Base-by-base conservation (phyloP, 805 yeast species). In the Zygotorulaspora sp. region DNA sequence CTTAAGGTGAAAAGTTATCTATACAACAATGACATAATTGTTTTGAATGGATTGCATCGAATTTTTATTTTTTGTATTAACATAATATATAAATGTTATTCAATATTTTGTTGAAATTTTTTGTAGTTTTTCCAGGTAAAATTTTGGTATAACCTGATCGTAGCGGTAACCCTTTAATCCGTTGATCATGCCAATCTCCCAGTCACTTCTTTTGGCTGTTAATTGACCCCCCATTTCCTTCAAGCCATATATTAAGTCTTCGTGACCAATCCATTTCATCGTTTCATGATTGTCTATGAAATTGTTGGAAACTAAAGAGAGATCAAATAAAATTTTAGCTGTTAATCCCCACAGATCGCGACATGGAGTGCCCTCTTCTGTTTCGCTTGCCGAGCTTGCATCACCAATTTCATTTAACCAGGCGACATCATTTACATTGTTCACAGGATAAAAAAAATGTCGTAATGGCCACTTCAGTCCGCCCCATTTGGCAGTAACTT, bases 301-400 rank as follows among this genome's bases (percentile, higher is more conserved):
- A 5, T 55, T 57, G 52, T 75, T 74, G 3, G 74, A 64, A 7
- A 82, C 67, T 40, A 69, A 70, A 2, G 87, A 80, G 19, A 83
- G 52, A 54, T 83, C 90, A 50, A 75, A 83, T n/a, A 83, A 55
- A 7, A 83, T 83, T 53, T 81, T 82, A 2, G 89, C 90, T 0
- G 92, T 83, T 24, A 83, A 62, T 1, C 94, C 94, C 94, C 92
- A 83, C 4, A 84, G 79, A 52, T 82, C 83, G 52, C 83, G 76
- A 25, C 78, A 71, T 38, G 71, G 67, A 30, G 62, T 27, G 6
- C 43, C 41, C 2, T 43, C 49, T 10, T 41, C 23, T 30, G 60
- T 68, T 38, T 73, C 80, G 8, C 72, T 75, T 21, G 76, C 80
- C 0, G 80, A 68, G 14, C 81, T 78, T 19, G 79, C 61, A 47